phyloP scores from a whole-genome alignment of 306 rosid species.

The Albizia julibrissin region DNA sequence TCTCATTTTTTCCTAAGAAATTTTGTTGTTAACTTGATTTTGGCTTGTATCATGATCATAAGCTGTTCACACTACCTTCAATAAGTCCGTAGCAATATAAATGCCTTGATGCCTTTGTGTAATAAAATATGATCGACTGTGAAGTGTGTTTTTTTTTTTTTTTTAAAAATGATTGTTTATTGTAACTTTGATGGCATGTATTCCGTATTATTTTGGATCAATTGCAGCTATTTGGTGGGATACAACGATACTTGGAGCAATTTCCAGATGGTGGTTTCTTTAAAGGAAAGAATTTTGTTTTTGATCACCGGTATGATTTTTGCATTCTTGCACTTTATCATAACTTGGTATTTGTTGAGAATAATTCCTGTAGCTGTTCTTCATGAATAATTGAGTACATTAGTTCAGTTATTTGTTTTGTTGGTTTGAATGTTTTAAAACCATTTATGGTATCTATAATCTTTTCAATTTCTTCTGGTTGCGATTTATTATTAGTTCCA shows the following conservation, averaged over 20 bases:
- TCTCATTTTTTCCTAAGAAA: background rate
- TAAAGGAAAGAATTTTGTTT: constrained; percentile 92
- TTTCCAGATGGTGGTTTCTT: constrained; percentile 87
- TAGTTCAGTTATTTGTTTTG: background rate
- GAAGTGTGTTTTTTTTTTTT: background rate
- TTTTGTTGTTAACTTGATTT: background rate
- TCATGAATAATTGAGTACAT: background rate
- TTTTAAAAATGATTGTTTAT: background rate
- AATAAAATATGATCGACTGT: constrained; percentile 19
- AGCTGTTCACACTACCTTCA: background rate
- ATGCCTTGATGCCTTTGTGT: background rate
- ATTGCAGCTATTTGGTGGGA: constrained; percentile 87
- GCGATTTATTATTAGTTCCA: background rate
- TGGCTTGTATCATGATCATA: background rate
- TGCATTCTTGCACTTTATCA: constrained; percentile 8
- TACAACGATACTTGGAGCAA: constrained; percentile 91
- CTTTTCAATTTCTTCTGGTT: background rate
- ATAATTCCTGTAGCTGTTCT: background rate
- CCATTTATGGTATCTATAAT: background rate
- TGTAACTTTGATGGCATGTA: constrained; percentile 9
- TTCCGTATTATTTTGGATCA: constrained; percentile 28
- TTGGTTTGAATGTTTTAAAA: background rate
- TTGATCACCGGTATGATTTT: constrained; percentile 76
- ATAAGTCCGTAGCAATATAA: constrained; percentile 6
- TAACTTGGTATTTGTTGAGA: background rate